phyloP scores from a whole-genome alignment of 139 green algal genomes.

The Tetraselmis chui region DNA sequence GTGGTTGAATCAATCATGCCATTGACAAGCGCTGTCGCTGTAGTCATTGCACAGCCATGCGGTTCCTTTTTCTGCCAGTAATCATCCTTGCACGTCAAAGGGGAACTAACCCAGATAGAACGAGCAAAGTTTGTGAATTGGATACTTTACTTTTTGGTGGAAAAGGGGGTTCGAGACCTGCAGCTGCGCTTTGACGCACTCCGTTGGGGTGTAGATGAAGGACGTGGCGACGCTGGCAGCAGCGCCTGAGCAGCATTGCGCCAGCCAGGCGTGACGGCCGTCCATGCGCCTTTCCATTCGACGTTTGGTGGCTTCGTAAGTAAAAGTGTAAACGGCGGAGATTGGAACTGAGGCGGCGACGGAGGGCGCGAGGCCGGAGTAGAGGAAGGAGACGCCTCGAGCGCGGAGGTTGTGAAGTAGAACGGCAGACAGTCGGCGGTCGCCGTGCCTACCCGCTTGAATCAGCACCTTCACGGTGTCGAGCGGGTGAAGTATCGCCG shows the following conservation, averaged over 20 bases:
- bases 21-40: too few species aligned
- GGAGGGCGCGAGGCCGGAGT: conserved; percentile 26
- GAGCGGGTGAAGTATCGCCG: conserved; percentile 36
- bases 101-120: too few species aligned
- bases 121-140: too few species aligned
- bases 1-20: too few species aligned
- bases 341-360: conserved; percentile 38
- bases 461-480: conserved; percentile 46
- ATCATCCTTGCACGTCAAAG: too few species aligned
- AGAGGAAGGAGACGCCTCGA: conserved; percentile 28
- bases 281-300: conserved; percentile 20
- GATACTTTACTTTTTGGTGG: too few species aligned
- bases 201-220: conserved; percentile 46
- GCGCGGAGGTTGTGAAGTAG: neutral
- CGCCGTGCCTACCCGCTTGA: conserved; percentile 18
- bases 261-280: conserved; percentile 20
- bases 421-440: conserved; percentile 2
- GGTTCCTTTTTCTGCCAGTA: too few species aligned
- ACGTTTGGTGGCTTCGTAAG: conserved; percentile 43
- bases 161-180: neutral
- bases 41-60: too few species aligned
- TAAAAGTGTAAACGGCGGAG: conserved; percentile 46
- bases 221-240: conserved; percentile 39
- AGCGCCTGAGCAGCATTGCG: conserved; percentile 34
- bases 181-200: conserved; percentile 43